phyloP scores from a whole-genome alignment of 306 rosid species.

The Lathyrus sativus region DNA sequence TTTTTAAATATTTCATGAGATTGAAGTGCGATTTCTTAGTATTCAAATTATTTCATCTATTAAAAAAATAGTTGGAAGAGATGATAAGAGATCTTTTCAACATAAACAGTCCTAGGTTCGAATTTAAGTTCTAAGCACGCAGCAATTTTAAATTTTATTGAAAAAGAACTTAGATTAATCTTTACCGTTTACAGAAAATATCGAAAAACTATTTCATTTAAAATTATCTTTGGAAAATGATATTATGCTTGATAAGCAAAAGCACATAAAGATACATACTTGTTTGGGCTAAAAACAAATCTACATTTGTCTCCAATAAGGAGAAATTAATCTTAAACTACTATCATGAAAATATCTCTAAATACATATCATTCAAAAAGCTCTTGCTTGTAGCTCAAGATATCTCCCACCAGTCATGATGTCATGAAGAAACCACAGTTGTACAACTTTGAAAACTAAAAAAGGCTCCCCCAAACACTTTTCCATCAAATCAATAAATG shows the following conservation, averaged over 20 bases:
- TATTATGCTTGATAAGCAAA: neutral
- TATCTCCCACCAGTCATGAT: neutral
- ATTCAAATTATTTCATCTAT: no score
- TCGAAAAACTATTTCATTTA: no score
- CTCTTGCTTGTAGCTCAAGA: neutral
- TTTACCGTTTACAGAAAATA: no score
- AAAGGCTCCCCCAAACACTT: neutral
- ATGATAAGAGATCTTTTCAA: no score
- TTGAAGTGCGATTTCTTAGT: no score
- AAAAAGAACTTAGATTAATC: no score
- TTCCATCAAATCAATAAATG: conserved; percentile 42
- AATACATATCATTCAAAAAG: neutral
- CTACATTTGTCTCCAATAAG: neutral
- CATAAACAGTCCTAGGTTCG: no score
- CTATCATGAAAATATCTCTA: neutral
- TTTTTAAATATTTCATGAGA: no score
- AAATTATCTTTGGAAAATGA: no score
- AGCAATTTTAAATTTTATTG: no score
- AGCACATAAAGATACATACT: neutral
- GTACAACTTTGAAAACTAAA: neutral
- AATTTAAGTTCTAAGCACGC: no score
- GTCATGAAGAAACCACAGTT: neutral
- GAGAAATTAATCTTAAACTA: neutral
- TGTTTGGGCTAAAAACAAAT: neutral
- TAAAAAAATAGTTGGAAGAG: no score